These are phyloP conservation scores for Venturia asperata DNA, from an alignment of 2,329 filamentous ascomycete genomes.

Conservation along the genomic window DNA sequence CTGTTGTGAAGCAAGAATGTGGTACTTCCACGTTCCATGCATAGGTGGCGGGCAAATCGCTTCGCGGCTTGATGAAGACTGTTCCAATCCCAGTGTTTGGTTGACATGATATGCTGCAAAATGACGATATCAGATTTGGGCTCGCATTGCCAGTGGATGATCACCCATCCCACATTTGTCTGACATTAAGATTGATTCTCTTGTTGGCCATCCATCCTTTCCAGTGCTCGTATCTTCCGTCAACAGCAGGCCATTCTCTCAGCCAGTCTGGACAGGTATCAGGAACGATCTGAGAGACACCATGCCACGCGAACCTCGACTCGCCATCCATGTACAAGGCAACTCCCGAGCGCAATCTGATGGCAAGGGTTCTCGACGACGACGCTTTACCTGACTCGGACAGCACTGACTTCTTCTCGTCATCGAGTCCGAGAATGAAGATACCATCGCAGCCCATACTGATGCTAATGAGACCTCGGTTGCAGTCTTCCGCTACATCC, in stretches of 20 bases:
- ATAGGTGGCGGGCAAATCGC: not conserved
- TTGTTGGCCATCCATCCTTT: slow-evolving; percentile 82
- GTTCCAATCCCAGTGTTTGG: not conserved
- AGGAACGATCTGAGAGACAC: slow-evolving; percentile 77
- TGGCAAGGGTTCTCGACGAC: slow-evolving; percentile 36
- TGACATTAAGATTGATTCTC: slow-evolving; percentile 83
- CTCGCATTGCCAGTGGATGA: not conserved
- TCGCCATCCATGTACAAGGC: slow-evolving; percentile 80
- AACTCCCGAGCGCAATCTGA: slow-evolving; percentile 76
- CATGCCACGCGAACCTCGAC: slow-evolving; percentile 89
- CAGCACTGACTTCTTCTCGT: not conserved
- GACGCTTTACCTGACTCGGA: not conserved
- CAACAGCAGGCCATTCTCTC: slow-evolving; percentile 60
- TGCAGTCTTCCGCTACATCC: slow-evolving; percentile 81
- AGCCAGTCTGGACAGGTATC: slow-evolving; percentile 72
- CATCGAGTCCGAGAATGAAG: slow-evolving; percentile 67
- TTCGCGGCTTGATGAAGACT: not conserved
- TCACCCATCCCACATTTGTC: slow-evolving; percentile 65
- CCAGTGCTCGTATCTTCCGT: slow-evolving; percentile 58
- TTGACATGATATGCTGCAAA: not conserved
- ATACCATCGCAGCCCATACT: slow-evolving; percentile 86
- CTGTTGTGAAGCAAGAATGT: too few relatives aligned
- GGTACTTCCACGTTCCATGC: too few relatives aligned
- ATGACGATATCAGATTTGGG: not conserved
- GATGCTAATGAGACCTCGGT: slow-evolving; percentile 72